Evolutionary conservation across 2,329 filamentous ascomycete genomes (phyloP), one percentile per base, ranked within the genome.

Genomic region (Diaporthe sp.): DNA sequence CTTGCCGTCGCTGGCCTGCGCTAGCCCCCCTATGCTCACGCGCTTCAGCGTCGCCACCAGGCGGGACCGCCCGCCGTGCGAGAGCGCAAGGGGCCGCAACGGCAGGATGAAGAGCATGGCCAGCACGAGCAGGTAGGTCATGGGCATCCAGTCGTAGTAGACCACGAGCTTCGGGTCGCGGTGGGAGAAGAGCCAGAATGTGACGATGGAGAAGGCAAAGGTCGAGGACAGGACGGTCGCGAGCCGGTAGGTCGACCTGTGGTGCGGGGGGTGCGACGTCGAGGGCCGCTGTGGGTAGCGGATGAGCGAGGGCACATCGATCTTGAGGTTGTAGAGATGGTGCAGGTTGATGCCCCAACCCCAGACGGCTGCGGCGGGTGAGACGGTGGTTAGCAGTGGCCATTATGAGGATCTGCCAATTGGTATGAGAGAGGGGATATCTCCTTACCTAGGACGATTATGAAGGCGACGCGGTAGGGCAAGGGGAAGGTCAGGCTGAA

Each of bases 331-430:
- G 79, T 93, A 89, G 75, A 98, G 92, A 85, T 94, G 96, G 82
- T 98, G 95, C 53, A 98, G 91, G 85, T 98, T 98, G 79, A 94
- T 84, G 77, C 93, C 95, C 95, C 96, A 99, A 82, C 94, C 95
- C 96, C 96, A 98, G 80, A 97, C 92, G 78, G 94, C 95, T 97
- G 74, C 42, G 61, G 59, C 4, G 50, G 68, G 30, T 2, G 42
- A 15, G 25, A 32, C 15, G 17, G 12, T 10, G 19, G 59, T 78
- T 37, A 75, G 73, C 74, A 69, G 15, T 25, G 44, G 5, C 27
- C 12, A n/a, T 25, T 2, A 9, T 10, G 12, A 50, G 22, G 22
- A 22, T 71, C 61, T 47, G 55, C 61, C 39, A 37, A 59, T 25
- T 22, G 68, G 58, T 27, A 65, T 15, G n/a, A 25, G 53, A 15